Evolutionary conservation across 352 stramenopile species (phyloP).

Genomic region (Discostella stelligera): DNA sequence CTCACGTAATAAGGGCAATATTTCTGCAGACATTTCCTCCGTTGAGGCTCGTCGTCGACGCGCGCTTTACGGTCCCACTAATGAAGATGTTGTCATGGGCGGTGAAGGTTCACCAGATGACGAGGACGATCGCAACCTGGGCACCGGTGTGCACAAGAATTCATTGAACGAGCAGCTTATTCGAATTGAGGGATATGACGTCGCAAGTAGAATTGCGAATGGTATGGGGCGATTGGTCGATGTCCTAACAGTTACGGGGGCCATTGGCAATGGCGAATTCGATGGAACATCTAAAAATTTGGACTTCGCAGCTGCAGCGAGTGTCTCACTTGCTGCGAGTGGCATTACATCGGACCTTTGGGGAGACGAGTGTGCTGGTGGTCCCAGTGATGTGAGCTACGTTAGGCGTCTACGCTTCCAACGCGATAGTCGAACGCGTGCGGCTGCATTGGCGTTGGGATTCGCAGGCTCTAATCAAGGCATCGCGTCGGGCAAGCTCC

Average conservation of each 20-base stretch:
- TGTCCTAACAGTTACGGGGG: conserved; percentile 68
- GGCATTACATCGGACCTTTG: conserved; percentile 32
- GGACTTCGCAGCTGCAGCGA: conserved; percentile 37
- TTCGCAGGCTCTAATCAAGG: conserved; percentile 18
- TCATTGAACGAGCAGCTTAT: conserved; percentile 71
- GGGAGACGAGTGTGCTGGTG: conserved; percentile 62
- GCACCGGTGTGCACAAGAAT: conserved; percentile 59
- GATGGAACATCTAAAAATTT: conserved; percentile 27
- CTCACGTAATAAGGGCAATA: conserved; percentile 42
- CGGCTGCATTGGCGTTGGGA: conserved; percentile 18
- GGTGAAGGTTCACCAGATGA: conserved; percentile 51
- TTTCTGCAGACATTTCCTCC: conserved; percentile 44
- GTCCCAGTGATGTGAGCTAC: conserved; percentile 68
- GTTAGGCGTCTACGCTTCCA: conserved; percentile 60
- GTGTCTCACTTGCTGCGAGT: conserved; percentile 35
- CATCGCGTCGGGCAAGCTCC: conserved; percentile 50
- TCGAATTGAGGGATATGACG: conserved; percentile 72
- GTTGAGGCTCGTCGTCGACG: conserved; percentile 65
- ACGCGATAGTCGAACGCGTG: conserved; percentile 32
- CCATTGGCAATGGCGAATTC: conserved; percentile 56
- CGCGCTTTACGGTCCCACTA: conserved; percentile 63
- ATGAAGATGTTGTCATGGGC: conserved; percentile 74
- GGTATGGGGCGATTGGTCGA: conserved; percentile 68
- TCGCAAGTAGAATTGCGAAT: conserved; percentile 70
- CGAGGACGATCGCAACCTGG: conserved; percentile 40